Evolutionary conservation across 225 moss, liverwort and hornwort species (phyloP), one percentile per base, ranked within the genome.

Genomic region (Bryum argenteum): DNA sequence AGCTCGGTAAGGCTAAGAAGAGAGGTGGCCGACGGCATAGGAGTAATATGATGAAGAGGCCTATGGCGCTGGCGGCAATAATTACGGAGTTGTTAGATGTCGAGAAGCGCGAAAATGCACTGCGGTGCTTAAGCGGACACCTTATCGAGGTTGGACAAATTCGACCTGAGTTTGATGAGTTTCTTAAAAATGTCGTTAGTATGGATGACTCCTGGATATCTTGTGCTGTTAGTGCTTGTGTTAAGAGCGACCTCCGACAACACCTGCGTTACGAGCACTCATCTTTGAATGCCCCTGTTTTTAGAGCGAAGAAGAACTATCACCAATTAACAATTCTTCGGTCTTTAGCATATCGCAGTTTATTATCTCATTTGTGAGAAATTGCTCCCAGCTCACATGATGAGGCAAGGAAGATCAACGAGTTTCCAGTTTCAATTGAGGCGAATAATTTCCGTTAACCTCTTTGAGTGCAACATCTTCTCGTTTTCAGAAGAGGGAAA

Each of bases 91-190:
- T 97, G 54, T 77, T 90, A 77, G 83, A 88, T 50, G 23, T 52
- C 22, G 91, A 89, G 21, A 79, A 63, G 44, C 84, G 97, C 54
- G 97, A 97, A 80, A 92, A 91, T 81, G 90, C 94, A 51, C 77
- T 94, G 47, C 90, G 92, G 63, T 94, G 94, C 82, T 82, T 94
- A 70, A 97, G 94, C 75, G 89, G 90, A 63, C 91, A 91, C 78
- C 79, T 97, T 60, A 88, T 89, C 45, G 96, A 94, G 90, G 94
- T 94, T 67, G 54, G 78, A 43, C 42, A 40, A 13, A 67, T 66
- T 73, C 54, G 39, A 54, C 4, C 45, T 5, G 23, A 17, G 22
- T 16, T 37, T 65, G 12, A 58, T 59, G 54, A 65, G 44, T n/a
- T 12, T 64, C n/a, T 24, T 15, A 44, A 48, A 48, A 47, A 67